Conservation (phyloP, 1,284 basidiomycete genomes). For the Leccinum subfulvum region DNA sequence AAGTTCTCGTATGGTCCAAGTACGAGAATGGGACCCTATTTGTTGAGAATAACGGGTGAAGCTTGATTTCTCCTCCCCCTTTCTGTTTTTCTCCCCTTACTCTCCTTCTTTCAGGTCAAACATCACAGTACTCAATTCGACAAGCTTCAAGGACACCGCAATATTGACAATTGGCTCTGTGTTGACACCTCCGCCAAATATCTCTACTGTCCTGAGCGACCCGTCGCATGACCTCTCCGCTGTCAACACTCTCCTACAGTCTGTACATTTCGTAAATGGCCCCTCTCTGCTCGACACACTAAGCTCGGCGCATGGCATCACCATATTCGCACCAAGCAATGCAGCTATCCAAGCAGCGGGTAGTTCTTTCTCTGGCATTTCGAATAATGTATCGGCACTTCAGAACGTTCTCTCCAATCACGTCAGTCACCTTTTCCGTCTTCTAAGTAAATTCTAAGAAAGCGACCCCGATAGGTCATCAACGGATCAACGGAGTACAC, state of each 20-base stretch:
- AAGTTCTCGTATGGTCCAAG: slow-evolving; percentile 65
- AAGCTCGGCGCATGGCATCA: slow-evolving; percentile 52
- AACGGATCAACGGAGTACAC: slow-evolving; percentile 73
- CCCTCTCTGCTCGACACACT: slow-evolving; percentile 42
- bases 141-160: slow-evolving; percentile 46
- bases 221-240: slow-evolving; percentile 27
- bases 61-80: neutral
- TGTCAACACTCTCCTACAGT: slow-evolving; percentile 26
- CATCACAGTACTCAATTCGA: slow-evolving; percentile 46
- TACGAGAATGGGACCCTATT: slow-evolving; percentile 42
- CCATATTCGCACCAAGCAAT: slow-evolving; percentile 68
- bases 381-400: slow-evolving; percentile 47
- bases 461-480: slow-evolving; percentile 44
- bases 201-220: slow-evolving; percentile 44
- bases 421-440: slow-evolving; percentile 36
- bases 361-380: slow-evolving; percentile 36
- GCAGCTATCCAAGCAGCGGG: slow-evolving; percentile 44
- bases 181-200: slow-evolving; percentile 51
- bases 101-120: slow-evolving; percentile 35
- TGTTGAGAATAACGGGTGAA: slow-evolving; percentile 57
- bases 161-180: slow-evolving; percentile 54
- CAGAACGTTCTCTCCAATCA: slow-evolving; percentile 59
- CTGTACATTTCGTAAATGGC: slow-evolving; percentile 24
- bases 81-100: neutral
- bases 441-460: neutral